Evolutionary conservation across 2,329 filamentous ascomycete species (phyloP).

Genomic region (Colletotrichum somersetense): DNA sequence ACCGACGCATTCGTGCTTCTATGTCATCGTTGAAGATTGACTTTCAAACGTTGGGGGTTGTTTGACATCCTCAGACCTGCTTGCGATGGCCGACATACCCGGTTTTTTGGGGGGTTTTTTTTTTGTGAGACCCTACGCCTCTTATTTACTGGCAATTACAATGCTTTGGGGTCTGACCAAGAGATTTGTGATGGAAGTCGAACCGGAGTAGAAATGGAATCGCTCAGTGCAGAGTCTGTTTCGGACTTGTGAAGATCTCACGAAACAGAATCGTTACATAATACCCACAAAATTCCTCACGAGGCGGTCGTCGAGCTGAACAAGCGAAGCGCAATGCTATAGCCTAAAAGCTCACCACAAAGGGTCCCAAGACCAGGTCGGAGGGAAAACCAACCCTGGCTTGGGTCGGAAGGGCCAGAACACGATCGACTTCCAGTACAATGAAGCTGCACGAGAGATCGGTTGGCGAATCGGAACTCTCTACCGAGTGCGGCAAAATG

Average conservation of each 20-base stretch:
- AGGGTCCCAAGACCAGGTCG: background rate
- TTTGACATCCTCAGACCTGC: background rate
- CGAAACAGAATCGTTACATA: background rate
- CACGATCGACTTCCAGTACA: background rate
- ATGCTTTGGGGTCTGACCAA: background rate
- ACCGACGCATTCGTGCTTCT: background rate
- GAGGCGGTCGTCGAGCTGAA: background rate
- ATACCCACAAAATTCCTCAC: too few relatives aligned
- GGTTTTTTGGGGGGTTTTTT: accelerated
- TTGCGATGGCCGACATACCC: background rate
- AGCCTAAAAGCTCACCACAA: background rate
- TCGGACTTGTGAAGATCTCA: background rate
- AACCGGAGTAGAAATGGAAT: background rate
- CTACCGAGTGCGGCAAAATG: background rate
- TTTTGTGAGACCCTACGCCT: background rate
- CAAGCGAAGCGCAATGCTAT: background rate
- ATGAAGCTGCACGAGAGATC: background rate
- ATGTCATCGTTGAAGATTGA: background rate
- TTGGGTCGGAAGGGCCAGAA: background rate
- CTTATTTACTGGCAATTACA: background rate
- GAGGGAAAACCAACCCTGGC: background rate
- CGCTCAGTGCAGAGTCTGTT: background rate
- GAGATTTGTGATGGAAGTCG: background rate
- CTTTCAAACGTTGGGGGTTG: background rate
- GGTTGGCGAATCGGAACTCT: constrained; percentile 30